These are phyloP conservation scores for Apiospora rasikravindrae DNA, from an alignment of 2,329 filamentous ascomycete genomes.

Conservation along the genomic window DNA sequence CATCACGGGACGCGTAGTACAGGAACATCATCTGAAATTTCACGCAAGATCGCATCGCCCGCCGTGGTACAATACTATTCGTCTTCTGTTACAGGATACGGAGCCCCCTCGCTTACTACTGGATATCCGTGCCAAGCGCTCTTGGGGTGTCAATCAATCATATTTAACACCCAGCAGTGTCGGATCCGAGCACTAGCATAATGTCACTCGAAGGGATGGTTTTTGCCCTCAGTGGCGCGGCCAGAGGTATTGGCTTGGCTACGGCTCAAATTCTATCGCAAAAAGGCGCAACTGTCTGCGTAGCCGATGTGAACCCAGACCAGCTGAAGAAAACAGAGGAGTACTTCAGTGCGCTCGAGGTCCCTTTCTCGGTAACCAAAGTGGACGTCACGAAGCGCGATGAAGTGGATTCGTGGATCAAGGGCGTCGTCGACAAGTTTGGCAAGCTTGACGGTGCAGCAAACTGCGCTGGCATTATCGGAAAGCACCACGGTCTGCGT, in stretches of 20 bases:
- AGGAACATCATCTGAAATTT: not conserved
- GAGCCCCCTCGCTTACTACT: not conserved
- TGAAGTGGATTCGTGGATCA: conserved; percentile 58
- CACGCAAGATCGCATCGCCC: not conserved
- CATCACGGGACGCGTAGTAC: not conserved
- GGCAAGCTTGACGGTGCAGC: conserved; percentile 60
- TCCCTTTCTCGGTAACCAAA: conserved; percentile 40
- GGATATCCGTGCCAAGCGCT: not conserved
- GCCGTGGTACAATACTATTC: not conserved
- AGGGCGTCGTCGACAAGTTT: conserved; percentile 50
- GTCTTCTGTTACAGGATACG: not conserved
- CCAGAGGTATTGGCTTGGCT: conserved; percentile 43
- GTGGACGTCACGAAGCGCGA: conserved; percentile 54
- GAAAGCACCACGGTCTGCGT: conserved; percentile 47
- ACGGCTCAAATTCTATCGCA: conserved; percentile 38
- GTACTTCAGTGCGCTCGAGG: conserved; percentile 34
- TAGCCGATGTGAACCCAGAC: conserved; percentile 37
- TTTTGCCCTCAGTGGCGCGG: conserved; percentile 49
- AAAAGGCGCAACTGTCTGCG: conserved; percentile 37
- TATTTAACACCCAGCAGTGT: conserved; percentile 2
- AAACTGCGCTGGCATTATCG: conserved; percentile 59
- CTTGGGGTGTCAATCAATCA: not conserved
- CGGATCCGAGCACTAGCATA: conserved; percentile 17
- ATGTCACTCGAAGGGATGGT: conserved; percentile 39
- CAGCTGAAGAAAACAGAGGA: conserved; percentile 34